Base-by-base conservation (phyloP, 2,329 filamentous ascomycete species). In the Lasiodiplodia hormozganensis region DNA sequence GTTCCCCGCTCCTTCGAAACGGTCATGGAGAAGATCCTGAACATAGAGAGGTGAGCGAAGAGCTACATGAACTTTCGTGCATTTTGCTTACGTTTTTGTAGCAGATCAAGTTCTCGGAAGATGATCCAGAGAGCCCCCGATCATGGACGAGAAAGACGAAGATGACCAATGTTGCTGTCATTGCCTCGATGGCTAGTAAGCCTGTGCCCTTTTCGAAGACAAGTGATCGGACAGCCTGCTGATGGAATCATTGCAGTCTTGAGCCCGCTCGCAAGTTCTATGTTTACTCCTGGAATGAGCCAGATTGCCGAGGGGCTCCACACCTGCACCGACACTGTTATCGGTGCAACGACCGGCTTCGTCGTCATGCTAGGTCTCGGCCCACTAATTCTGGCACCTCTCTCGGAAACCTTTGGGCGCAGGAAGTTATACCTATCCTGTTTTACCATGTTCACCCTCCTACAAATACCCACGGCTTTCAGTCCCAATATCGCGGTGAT, bases 261-360 rank as follows among this genome's bases (percentile, higher is more conserved):
- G 1, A 82, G 81, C 21, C 83, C 83, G 0, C 77, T 85, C 23
- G 83, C 82, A 1, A 82, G 79, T 23, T 83, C 80, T 49, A 85
- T 85, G 82, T 86, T 86, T 74, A 85, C 83, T 0, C 84, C 84
- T 0, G 84, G 83, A 1, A 85, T 86, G 65, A 74, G 77, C 11
- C 81, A 85, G 68, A 86, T 86, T 53, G 84, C 84, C 2, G 74
- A 82, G 56, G 81, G 82, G 34, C 76, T 86, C 21, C 68, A 82
- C 52, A 83, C 82, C 0, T 75, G 74, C 6, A 74, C 76, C 2
- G 77, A 80, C 14, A 76, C 75, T 11, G 83, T 86, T 25, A 83
- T 86, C 52, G 83, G 79, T 5, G 83, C 83, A 23, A 85, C 83
- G 4, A 86, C 84, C 0, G 83, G 82, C 12, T 85, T 85, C 68